A percentile compares a stretch with the other conserved stretches of the same genome.
phyloP scores from a whole-genome alignment of 31 red algal species.

The Odonthalia washingtoniensis region DNA sequence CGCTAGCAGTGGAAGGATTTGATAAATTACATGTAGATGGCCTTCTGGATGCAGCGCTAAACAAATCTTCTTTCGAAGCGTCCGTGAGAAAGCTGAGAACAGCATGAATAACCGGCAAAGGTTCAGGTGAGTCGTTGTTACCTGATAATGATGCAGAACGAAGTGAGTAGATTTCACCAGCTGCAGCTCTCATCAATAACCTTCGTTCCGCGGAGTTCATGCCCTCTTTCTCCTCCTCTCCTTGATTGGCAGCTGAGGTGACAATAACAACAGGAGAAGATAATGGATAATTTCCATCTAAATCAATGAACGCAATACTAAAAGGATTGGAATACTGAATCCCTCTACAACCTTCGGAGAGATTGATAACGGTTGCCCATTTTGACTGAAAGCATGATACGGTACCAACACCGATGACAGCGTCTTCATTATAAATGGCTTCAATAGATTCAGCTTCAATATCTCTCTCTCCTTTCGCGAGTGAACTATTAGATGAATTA shows the following conservation, averaged over 20 bases:
- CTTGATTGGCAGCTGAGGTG: background rate
- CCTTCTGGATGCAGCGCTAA: constrained; percentile 16
- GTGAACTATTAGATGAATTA: background rate
- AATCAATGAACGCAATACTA: constrained; percentile 61
- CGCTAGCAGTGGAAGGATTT: background rate
- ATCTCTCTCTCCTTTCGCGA: constrained; percentile 22
- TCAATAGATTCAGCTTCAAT: constrained; percentile 54
- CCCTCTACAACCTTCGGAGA: constrained; percentile 39
- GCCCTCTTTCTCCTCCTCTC: background rate
- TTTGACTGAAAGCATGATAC: constrained; percentile 35
- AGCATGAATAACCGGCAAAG: constrained; percentile 48
- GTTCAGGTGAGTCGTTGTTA: background rate
- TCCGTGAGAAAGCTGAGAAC: constrained; percentile 59
- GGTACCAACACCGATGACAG: constrained; percentile 42
- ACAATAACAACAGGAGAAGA: constrained; percentile 73
- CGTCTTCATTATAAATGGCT: constrained; percentile 77
- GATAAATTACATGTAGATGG: background rate
- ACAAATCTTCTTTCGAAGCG: constrained; percentile 50
- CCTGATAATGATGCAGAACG: background rate
- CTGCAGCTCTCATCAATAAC: constrained; percentile 68
- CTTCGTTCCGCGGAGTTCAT: constrained; percentile 41
- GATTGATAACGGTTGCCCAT: constrained; percentile 47
- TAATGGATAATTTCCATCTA: constrained; percentile 67
- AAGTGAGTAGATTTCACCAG: constrained; percentile 35
- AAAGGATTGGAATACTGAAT: constrained; percentile 17